A percentile compares a stretch with the other conserved stretches of the same genome.
Conservation (phyloP, 2,329 filamentous ascomycete genomes). For the Pseudocercospora fijiensis region DNA sequence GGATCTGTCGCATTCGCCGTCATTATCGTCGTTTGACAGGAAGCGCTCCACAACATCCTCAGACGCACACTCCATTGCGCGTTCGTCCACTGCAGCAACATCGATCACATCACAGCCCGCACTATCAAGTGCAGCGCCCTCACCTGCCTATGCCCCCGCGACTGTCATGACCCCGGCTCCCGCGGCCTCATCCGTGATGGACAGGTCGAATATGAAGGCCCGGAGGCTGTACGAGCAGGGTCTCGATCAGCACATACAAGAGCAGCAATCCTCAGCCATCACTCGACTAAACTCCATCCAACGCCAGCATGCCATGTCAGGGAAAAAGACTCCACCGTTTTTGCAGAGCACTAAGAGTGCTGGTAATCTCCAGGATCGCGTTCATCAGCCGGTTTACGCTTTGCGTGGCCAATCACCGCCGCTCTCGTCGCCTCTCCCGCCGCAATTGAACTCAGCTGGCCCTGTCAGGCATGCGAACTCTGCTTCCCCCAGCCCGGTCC, state of each 20-base stretch:
- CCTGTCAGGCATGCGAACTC: slow-evolving; percentile 39
- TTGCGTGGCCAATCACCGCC: slow-evolving; percentile 44
- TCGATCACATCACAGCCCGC: slow-evolving; percentile 73
- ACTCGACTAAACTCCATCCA: slow-evolving; percentile 78
- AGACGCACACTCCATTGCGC: slow-evolving; percentile 66
- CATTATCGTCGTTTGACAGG: slow-evolving; percentile 64
- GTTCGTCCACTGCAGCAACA: slow-evolving; percentile 83
- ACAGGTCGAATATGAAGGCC: slow-evolving; percentile 67
- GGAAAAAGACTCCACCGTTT: slow-evolving; percentile 49
- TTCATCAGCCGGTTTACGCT: slow-evolving; percentile 33
- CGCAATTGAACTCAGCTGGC: slow-evolving; percentile 39
- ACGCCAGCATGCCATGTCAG: slow-evolving; percentile 57
- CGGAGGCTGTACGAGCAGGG: slow-evolving; percentile 81
- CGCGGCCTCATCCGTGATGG: slow-evolving; percentile 42
- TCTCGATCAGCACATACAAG: slow-evolving; percentile 73
- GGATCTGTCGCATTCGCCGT: slow-evolving; percentile 50
- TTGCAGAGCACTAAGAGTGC: slow-evolving; percentile 54
- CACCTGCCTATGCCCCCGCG: slow-evolving; percentile 54
- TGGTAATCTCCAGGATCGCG: slow-evolving; percentile 61
- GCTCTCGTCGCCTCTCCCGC: slow-evolving; percentile 40
- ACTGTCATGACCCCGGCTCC: slow-evolving; percentile 34
- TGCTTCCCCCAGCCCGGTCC: slow-evolving; percentile 41
- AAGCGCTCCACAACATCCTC: slow-evolving; percentile 84
- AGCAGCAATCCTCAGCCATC: slow-evolving; percentile 73
- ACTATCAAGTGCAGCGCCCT: slow-evolving; percentile 37